Evolutionary conservation across 164 flowering plant genomes (phyloP).

Genomic region (Houttuynia cordata): DNA sequence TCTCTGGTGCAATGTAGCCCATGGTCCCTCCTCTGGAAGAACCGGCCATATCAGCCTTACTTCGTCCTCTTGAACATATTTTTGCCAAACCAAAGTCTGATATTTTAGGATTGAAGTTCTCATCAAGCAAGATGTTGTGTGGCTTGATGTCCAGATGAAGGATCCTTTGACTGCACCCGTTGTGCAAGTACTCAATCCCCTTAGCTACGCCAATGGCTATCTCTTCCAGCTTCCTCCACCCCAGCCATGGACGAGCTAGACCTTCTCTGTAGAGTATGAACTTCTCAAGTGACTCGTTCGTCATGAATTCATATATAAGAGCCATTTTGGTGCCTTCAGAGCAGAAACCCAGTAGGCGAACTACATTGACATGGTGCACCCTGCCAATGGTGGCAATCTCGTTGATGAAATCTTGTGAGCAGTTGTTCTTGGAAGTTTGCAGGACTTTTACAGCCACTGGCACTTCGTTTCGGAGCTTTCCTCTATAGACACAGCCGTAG

Average conservation of each 20-base stretch:
- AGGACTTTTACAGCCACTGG: conserved; percentile 6
- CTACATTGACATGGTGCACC: conserved; percentile 7
- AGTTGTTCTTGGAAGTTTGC: not conserved
- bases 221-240: conserved; percentile 6
- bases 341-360: conserved; percentile 8
- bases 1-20: conserved; percentile 13
- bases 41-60: conserved; percentile 1
- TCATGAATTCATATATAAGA: conserved; percentile 8
- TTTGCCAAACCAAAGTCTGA: conserved; percentile 23
- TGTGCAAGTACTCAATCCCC: conserved; percentile 17
- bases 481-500: conserved; percentile 7
- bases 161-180: conserved; percentile 9
- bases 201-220: conserved; percentile 13
- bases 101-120: conserved; percentile 13
- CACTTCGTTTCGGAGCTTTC: conserved; percentile 5
- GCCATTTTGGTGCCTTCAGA: conserved; percentile 4
- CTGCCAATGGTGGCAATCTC: conserved; percentile 7
- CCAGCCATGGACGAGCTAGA: too few species aligned
- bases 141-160: conserved; percentile 21
- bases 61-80: conserved; percentile 2
- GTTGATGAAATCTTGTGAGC: conserved; percentile 7
- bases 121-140: conserved; percentile 15
- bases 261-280: conserved; percentile 15
- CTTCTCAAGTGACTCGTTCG: conserved; percentile 8
- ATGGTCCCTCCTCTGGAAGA: conserved; percentile 11